A percentile compares a stretch with the other conserved stretches of the same genome.
phyloP scores from a whole-genome alignment of 129 eudicot genomes.

The Rutidosis leptorrhynchoides region DNA sequence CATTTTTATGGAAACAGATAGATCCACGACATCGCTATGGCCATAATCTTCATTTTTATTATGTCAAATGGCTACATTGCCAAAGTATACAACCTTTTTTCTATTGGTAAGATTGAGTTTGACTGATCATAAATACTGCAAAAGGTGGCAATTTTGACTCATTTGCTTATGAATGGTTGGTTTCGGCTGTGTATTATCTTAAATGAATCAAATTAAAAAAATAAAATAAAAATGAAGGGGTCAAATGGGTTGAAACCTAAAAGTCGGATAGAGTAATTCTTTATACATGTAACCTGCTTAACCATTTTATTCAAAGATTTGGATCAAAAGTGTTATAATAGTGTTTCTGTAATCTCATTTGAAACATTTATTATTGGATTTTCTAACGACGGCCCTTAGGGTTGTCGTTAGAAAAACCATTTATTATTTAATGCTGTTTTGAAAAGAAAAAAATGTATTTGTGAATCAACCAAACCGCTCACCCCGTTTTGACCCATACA shows the following conservation, averaged over 20 bases:
- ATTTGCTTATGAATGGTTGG: background rate
- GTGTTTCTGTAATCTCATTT: background rate
- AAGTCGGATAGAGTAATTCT: background rate
- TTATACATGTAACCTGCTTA: background rate
- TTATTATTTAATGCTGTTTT: no score
- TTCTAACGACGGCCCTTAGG: no score
- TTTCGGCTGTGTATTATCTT: constrained; percentile 6
- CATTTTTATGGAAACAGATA: constrained; percentile 39
- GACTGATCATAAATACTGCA: background rate
- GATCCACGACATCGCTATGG: constrained; percentile 95
- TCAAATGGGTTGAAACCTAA: background rate
- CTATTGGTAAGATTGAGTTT: constrained; percentile 56
- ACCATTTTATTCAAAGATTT: background rate
- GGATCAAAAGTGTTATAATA: background rate
- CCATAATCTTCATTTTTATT: constrained; percentile 87
- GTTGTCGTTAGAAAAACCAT: no score
- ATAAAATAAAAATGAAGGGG: background rate
- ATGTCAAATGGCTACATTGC: constrained; percentile 70
- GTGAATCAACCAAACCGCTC: background rate
- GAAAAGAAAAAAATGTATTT: no score
- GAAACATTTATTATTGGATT: background rate
- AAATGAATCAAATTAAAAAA: background rate
- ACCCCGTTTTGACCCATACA: background rate
- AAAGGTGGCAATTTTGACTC: constrained; percentile 7
- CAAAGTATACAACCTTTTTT: constrained; percentile 78